A percentile compares a stretch with the other conserved stretches of the same genome.
Conservation (phyloP, 305 asterid genomes). For the Fraxinus baroniana region DNA sequence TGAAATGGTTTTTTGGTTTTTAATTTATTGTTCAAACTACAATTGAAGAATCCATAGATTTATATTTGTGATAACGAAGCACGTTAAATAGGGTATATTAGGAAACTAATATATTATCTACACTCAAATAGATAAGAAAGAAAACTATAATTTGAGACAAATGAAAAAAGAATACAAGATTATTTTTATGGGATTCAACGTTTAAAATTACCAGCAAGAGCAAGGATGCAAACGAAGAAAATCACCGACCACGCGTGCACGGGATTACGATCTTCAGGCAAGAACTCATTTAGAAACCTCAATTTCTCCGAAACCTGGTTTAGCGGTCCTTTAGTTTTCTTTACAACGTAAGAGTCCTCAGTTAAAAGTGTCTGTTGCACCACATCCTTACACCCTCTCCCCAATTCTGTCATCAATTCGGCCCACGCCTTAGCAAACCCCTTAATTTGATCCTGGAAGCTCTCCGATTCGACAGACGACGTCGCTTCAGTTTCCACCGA, state of each 20-base stretch:
- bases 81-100: too few relatives aligned
- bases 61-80: too few relatives aligned
- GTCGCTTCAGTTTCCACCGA: conserved; percentile 19
- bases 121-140: too few relatives aligned
- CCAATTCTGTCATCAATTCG: conserved; percentile 63
- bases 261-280: conserved; percentile 95
- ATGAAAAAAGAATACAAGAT: not conserved
- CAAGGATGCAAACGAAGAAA: conserved; percentile 56
- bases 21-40: too few relatives aligned
- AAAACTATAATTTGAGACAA: not conserved
- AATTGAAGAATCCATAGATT: too few relatives aligned
- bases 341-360: conserved; percentile 77
- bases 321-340: conserved; percentile 50
- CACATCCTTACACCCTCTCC: conserved; percentile 71
- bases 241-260: conserved; percentile 68
- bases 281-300: conserved; percentile 59
- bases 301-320: conserved; percentile 50
- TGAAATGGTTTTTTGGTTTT: too few relatives aligned
- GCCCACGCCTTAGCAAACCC: conserved; percentile 88
- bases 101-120: too few relatives aligned
- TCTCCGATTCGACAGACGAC: conserved; percentile 45
- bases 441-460: conserved; percentile 69
- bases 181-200: not conserved
- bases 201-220: conserved; percentile 59
- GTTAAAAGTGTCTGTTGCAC: conserved; percentile 68